Percentiles rank a stretch among this genome's conserved stretches.
Evolutionary conservation across 805 yeast genomes (phyloP).

Genomic region (Yarrowia sp.): DNA sequence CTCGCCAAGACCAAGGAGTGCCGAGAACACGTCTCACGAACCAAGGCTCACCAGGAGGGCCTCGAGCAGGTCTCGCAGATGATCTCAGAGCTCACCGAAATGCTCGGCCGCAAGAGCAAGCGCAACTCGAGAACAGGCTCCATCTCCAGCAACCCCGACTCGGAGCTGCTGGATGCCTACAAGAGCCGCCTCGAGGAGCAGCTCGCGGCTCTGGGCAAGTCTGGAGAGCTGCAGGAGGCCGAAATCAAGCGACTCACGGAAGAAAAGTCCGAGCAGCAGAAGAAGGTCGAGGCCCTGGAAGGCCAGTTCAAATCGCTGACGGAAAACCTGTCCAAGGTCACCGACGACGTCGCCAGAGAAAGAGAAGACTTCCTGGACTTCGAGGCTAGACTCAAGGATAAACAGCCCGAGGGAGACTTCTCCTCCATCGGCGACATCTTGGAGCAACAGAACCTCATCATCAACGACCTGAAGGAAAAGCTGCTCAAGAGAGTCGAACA

Average conservation of each 20-base stretch:
- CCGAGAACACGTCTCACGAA: background rate
- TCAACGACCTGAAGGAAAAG: background rate
- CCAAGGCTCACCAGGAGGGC: slow-evolving; percentile 17
- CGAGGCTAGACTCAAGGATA: background rate
- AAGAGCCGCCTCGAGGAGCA: background rate
- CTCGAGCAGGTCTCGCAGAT: slow-evolving; percentile 5
- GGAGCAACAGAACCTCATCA: slow-evolving; percentile 17
- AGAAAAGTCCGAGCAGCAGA: background rate
- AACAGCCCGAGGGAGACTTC: background rate
- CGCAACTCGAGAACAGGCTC: background rate
- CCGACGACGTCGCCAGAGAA: background rate
- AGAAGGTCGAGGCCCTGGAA: background rate
- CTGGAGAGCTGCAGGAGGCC: background rate
- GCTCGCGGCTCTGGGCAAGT: background rate
- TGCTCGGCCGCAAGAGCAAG: background rate
- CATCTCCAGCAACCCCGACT: background rate
- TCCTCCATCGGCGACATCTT: background rate
- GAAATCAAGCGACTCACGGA: background rate
- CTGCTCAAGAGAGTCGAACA: background rate
- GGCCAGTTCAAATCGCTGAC: background rate
- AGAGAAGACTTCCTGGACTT: background rate
- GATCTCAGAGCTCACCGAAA: slow-evolving; percentile 6
- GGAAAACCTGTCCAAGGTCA: background rate
- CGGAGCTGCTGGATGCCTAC: background rate
- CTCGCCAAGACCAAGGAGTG: slow-evolving; percentile 9